Evolutionary conservation across 305 asterid genomes (phyloP).

Genomic region (Rubia peregrina): DNA sequence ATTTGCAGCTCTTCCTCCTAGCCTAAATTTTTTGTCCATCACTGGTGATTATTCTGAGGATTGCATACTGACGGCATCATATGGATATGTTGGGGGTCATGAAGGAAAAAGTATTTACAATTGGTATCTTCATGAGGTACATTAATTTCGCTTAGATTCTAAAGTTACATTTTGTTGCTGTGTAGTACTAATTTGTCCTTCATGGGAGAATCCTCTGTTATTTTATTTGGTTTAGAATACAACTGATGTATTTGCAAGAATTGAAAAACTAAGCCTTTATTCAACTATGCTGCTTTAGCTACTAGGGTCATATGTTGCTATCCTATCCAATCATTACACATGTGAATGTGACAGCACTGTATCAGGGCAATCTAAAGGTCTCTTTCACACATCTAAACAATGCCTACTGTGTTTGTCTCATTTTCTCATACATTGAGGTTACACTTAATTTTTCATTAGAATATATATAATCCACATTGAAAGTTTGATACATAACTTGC

Average conservation of each 20-base stretch:
- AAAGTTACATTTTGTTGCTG: background rate
- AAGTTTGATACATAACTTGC: background rate
- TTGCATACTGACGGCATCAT: slow-evolving; percentile 86
- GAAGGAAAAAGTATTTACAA: slow-evolving; percentile 85
- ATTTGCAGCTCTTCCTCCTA: slow-evolving; percentile 94
- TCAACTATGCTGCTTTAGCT: background rate
- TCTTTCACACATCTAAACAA: background rate
- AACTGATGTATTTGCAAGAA: background rate
- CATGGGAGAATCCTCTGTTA: background rate
- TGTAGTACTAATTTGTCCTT: background rate
- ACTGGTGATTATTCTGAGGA: slow-evolving; percentile 90
- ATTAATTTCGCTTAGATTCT: slow-evolving; percentile 6
- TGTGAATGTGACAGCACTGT: background rate
- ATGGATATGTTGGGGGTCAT: slow-evolving; percentile 97
- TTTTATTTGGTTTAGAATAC: background rate
- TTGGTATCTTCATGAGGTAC: slow-evolving; percentile 92
- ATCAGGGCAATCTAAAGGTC: background rate
- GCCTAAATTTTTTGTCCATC: slow-evolving; percentile 81
- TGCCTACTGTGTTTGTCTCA: background rate
- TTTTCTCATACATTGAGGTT: background rate
- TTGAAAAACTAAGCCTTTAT: background rate
- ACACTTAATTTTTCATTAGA: too few species aligned
- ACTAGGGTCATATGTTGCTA: background rate
- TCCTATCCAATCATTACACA: background rate
- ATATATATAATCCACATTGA: too few species aligned